These are phyloP conservation scores for Diaporthe sp. DNA, from an alignment of 2,329 filamentous ascomycete species.

Conservation along the genomic window DNA sequence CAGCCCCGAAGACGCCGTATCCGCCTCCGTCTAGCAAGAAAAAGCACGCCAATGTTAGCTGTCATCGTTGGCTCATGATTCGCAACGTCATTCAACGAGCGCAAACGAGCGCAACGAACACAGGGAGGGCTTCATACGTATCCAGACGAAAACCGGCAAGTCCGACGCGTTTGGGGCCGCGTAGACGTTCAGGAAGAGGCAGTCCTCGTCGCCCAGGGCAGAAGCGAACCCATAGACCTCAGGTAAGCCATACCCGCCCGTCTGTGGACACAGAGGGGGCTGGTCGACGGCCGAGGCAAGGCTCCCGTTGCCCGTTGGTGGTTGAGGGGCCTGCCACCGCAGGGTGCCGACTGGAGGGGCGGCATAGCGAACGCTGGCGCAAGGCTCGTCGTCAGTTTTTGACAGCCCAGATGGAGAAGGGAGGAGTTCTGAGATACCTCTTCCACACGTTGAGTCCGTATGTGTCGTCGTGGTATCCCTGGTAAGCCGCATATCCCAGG, in stretches of 20 bases:
- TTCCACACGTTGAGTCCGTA: conserved; percentile 26
- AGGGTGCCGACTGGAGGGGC: conserved; percentile 47
- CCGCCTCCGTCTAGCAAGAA: conserved; percentile 41
- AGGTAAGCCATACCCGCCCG: conserved; percentile 48
- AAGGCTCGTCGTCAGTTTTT: not conserved
- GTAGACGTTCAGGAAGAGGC: conserved; percentile 63
- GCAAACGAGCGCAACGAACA: not conserved
- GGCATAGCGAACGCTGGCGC: conserved; percentile 48
- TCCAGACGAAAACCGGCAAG: conserved; percentile 61
- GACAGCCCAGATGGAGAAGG: not conserved
- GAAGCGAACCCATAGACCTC: conserved; percentile 48
- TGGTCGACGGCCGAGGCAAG: conserved; percentile 47
- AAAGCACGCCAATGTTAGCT: not conserved
- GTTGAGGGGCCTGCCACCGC: conserved; percentile 48
- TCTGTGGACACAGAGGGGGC: conserved; percentile 48
- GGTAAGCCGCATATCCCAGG: conserved; percentile 11
- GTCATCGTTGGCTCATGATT: not conserved
- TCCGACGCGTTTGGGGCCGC: conserved; percentile 59
- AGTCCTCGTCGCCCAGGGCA: conserved; percentile 56
- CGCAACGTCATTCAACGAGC: not conserved
- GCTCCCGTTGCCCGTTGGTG: conserved; percentile 42
- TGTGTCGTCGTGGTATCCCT: conserved; percentile 16
- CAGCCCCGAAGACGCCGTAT: conserved; percentile 21
- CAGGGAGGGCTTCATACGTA: conserved; percentile 49
- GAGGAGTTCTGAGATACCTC: not conserved